phyloP scores from a whole-genome alignment of 1,139 yeast genomes.

The Petasospora fabianii region DNA sequence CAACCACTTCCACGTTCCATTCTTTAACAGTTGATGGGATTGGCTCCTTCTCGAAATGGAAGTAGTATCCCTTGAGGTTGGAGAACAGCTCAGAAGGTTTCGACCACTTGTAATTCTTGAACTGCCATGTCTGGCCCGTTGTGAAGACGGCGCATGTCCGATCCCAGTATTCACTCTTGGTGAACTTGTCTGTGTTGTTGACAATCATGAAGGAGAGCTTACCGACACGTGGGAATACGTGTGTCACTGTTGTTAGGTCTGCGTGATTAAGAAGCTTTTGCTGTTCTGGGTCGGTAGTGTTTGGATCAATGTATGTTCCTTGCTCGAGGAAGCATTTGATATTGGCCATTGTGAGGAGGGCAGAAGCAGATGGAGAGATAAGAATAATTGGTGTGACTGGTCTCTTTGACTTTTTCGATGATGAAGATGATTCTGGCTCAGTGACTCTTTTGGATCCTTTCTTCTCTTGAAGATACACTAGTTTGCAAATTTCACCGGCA shows the following conservation, averaged over 20 bases:
- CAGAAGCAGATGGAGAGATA: slow-evolving; percentile 92
- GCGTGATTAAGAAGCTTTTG: slow-evolving; percentile 12
- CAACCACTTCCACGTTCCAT: slow-evolving; percentile 84
- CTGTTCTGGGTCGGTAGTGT: slow-evolving; percentile 17
- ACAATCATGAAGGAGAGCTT: slow-evolving; percentile 72
- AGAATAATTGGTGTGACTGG: slow-evolving; percentile 84
- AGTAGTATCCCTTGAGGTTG: slow-evolving; percentile 76
- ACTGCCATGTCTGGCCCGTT: slow-evolving; percentile 98
- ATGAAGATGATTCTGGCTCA: slow-evolving; percentile 3
- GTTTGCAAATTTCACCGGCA: slow-evolving; percentile 44
- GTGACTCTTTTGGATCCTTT: slow-evolving; percentile 8
- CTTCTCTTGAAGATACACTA: slow-evolving; percentile 11
- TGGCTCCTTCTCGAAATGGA: slow-evolving; percentile 74
- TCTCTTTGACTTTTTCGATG: slow-evolving; percentile 13
- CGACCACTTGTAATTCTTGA: slow-evolving; percentile 78
- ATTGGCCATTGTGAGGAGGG: slow-evolving; percentile 76
- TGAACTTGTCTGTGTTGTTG: slow-evolving; percentile 82
- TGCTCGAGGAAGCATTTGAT: slow-evolving; percentile 78
- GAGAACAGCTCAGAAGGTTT: slow-evolving; percentile 80
- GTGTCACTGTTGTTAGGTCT: slow-evolving; percentile 39
- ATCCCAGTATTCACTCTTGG: slow-evolving; percentile 96
- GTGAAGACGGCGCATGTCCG: slow-evolving; percentile 94
- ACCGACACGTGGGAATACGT: slow-evolving; percentile 54
- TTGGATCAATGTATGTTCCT: slow-evolving; percentile 66
- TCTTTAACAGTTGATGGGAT: slow-evolving; percentile 71